phyloP scores from a whole-genome alignment of 306 rosid species.

The Gleditsia sinensis region DNA sequence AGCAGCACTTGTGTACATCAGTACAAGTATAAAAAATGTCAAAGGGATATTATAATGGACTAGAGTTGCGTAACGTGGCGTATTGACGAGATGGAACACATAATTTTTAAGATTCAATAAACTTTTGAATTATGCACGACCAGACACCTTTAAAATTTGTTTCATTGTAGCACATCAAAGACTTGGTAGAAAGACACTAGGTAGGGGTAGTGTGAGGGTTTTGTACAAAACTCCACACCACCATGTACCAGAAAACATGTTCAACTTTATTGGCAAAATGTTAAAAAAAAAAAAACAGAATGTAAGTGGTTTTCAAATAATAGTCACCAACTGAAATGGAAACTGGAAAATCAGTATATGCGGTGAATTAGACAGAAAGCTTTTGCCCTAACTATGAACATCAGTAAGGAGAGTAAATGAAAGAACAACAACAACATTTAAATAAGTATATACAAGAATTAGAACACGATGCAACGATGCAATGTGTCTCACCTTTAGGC shows the following conservation, averaged over 20 bases:
- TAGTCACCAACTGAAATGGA: slow-evolving; percentile 9
- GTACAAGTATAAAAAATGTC: background rate
- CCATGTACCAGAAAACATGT: background rate
- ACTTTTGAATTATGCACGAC: background rate
- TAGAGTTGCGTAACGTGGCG: background rate
- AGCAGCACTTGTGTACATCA: background rate
- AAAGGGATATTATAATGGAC: background rate
- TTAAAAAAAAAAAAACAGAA: background rate
- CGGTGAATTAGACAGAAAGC: background rate
- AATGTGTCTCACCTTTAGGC: slow-evolving; percentile 19
- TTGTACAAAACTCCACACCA: background rate
- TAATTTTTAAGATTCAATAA: background rate
- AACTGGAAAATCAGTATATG: background rate
- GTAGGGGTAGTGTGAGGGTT: background rate
- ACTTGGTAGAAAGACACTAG: background rate
- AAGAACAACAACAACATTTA: slow-evolving; percentile 15
- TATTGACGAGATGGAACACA: background rate
- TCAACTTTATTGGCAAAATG: background rate
- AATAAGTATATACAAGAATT: background rate
- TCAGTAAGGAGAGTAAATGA: background rate
- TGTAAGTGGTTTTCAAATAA: no score
- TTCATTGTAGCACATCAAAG: background rate
- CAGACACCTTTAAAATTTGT: background rate
- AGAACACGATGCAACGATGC: background rate
- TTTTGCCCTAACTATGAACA: slow-evolving; percentile 4